Conservation (phyloP, 2,329 filamentous ascomycete species). For the Exserohilum rostratum region DNA sequence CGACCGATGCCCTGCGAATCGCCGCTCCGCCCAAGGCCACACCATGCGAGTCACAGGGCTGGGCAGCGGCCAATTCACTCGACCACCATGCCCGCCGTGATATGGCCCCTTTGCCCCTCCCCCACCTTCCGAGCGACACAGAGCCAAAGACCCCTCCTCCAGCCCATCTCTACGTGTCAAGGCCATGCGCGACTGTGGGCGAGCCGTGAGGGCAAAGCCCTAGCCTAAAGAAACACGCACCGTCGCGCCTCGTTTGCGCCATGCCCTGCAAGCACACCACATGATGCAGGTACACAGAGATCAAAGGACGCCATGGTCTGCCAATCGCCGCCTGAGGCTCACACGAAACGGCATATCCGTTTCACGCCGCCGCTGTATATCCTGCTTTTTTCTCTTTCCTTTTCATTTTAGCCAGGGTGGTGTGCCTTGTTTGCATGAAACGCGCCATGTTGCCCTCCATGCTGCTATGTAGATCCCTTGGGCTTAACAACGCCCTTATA, state of each 20-base stretch:
- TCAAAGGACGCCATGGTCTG: constrained; percentile 8
- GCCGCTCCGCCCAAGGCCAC: constrained; percentile 8
- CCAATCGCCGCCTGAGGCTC: constrained; percentile 20
- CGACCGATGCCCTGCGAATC: constrained; percentile 20
- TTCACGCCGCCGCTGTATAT: constrained; percentile 5
- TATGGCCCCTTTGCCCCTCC: no score
- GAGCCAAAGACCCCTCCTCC: constrained; percentile 3
- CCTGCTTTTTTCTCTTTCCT: constrained; percentile 1
- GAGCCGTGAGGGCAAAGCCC: constrained; percentile 5
- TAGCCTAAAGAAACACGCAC: neutral
- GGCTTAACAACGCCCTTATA: constrained; percentile 29
- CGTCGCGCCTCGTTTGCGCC: neutral
- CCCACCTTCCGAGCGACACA: no score
- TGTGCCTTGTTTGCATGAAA: constrained; percentile 22
- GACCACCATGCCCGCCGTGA: neutral
- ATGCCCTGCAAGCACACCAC: neutral
- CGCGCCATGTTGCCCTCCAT: neutral
- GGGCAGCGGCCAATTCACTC: constrained; percentile 1
- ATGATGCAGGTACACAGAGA: constrained; percentile 4
- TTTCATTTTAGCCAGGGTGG: constrained; percentile 15
- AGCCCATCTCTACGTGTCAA: neutral
- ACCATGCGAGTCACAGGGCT: constrained; percentile 11
- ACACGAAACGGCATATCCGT: constrained; percentile 6
- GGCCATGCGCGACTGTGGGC: constrained; percentile 6
- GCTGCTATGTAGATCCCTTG: constrained; percentile 21